phyloP scores from a whole-genome alignment of 2,329 filamentous ascomycete genomes.

The Pleomassaria siparia region DNA sequence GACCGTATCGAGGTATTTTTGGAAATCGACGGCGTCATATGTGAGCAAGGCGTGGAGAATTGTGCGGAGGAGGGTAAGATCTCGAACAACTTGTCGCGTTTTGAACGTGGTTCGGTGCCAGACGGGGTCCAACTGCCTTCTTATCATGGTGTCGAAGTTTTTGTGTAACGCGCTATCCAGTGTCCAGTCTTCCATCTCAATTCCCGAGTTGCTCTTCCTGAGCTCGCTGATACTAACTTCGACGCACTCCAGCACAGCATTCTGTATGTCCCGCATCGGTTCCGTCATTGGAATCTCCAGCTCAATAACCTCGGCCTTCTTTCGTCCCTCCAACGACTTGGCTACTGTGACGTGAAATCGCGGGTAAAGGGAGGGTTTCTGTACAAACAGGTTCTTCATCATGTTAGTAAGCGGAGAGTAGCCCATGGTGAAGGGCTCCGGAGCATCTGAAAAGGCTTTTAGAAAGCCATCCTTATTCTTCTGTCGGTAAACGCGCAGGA shows the following conservation, averaged over 20 bases:
- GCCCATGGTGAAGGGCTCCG: slow-evolving; percentile 84
- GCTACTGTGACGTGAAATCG: slow-evolving; percentile 91
- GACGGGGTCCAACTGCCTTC: slow-evolving; percentile 89
- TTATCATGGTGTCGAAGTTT: slow-evolving; percentile 86
- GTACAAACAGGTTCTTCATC: slow-evolving; percentile 89
- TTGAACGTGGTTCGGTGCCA: slow-evolving; percentile 97
- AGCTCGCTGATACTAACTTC: slow-evolving; percentile 92
- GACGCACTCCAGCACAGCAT: slow-evolving; percentile 92
- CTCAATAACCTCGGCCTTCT: slow-evolving; percentile 95
- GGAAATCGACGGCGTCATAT: slow-evolving; percentile 87
- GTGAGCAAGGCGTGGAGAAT: slow-evolving; percentile 80
- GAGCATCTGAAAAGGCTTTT: slow-evolving; percentile 93
- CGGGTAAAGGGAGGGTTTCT: slow-evolving; percentile 87
- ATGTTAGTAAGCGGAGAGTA: slow-evolving; percentile 87
- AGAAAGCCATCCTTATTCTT: slow-evolving; percentile 92
- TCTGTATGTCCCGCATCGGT: slow-evolving; percentile 89
- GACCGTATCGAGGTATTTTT: slow-evolving; percentile 92
- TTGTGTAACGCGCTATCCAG: slow-evolving; percentile 88
- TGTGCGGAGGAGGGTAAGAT: slow-evolving; percentile 78
- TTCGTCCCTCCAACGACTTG: slow-evolving; percentile 83
- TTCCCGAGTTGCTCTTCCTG: slow-evolving; percentile 82
- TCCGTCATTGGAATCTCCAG: slow-evolving; percentile 96
- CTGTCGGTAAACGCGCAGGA: slow-evolving; percentile 88
- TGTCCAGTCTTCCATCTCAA: slow-evolving; percentile 98
- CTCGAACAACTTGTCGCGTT: slow-evolving; percentile 90